Evolutionary conservation across 2,329 filamentous ascomycete species (phyloP), one percentile per base, ranked within the genome.

Genomic region (Penicillium sumatraense): DNA sequence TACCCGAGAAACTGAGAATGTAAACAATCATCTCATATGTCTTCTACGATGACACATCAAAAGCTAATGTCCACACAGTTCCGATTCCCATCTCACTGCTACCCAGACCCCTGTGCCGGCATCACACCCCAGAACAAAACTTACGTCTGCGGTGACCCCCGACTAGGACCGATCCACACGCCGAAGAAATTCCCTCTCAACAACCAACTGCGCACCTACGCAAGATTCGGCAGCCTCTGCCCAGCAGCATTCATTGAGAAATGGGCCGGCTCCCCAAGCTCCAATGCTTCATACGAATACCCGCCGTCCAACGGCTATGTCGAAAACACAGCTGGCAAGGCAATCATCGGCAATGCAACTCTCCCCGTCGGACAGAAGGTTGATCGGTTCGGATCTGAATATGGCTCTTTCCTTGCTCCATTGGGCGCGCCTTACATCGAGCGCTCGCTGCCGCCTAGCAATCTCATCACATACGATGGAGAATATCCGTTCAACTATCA

Each of bases 381-480:
- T 1, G 80, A 83, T 62, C 72, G 80, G 1, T 83, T 83, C 46
- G 80, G 80, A 1, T 69, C 69, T 9, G 79, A 81, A 58, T 70
- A 69, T 44, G 80, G 80, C 42, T 67, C 47, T 0, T 81, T 74
- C 56, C 64, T 81, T 20, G 70, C 71, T 11, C 78, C 79, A 5
- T 72, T 77, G 41, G 75, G 74, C 2, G 75, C 79, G 18, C 78
- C 79, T 2, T 83, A 79, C 56, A 75, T 76, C 20, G 76, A 82
- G 64, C 65, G 80, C 18, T 68, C 79, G 3, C 64, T 83, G 29
- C 80, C 81, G 3, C 81, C 80, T 0, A 73, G 65, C 23, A 82
- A 76, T 57, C 66, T 82, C 8, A 69, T 74, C 20, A 75, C 75
- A 2, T 68, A 70, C 33, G 60, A 69, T 44, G 61, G 66, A 3